Percentiles rank a stretch among this genome's conserved stretches.
phyloP scores from a whole-genome alignment of 495 filamentous ascomycete genomes.

The Xylaria telfairii region DNA sequence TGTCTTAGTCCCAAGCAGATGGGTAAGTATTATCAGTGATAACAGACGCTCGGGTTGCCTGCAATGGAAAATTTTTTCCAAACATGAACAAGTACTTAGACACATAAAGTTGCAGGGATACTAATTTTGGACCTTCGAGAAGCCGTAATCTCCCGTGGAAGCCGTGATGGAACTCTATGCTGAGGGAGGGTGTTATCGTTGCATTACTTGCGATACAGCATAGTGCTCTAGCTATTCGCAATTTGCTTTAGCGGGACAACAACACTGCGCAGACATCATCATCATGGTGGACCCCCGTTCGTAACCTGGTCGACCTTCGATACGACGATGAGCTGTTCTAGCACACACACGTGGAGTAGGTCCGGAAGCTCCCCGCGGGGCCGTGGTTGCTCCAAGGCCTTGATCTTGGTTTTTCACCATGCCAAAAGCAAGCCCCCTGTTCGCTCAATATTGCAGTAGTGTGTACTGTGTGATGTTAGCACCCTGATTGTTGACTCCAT shows the following conservation, averaged over 20 bases:
- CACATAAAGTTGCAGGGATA: background rate
- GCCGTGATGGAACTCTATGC: background rate
- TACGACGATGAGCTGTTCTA: conserved; percentile 26
- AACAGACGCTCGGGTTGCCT: conserved; percentile 14
- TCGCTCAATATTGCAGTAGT: background rate
- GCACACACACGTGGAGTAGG: conserved; percentile 26
- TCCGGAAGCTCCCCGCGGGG: conserved; percentile 28
- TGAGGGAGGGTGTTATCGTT: background rate
- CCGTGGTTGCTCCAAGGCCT: conserved; percentile 3
- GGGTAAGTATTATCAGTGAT: conserved; percentile 1
- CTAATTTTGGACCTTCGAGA: conserved; percentile 17
- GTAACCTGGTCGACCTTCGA: conserved; percentile 10
- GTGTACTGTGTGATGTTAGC: conserved; percentile 11
- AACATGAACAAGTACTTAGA: background rate
- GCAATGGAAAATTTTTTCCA: background rate
- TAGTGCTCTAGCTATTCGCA: conserved; percentile 4
- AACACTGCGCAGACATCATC: conserved; percentile 11
- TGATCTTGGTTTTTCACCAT: conserved; percentile 23
- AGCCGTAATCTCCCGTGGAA: conserved; percentile 15
- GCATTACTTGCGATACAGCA: conserved; percentile 10
- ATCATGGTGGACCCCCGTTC: background rate
- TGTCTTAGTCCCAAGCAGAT: conserved; percentile 1
- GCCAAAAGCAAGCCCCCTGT: conserved; percentile 11
- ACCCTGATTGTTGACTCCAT: background rate
- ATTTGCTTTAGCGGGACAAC: conserved; percentile 19